A percentile compares a stretch with the other conserved stretches of the same genome.
Conservation (phyloP, 2,329 filamentous ascomycete species). For the Orbilia blumenaviensis region DNA sequence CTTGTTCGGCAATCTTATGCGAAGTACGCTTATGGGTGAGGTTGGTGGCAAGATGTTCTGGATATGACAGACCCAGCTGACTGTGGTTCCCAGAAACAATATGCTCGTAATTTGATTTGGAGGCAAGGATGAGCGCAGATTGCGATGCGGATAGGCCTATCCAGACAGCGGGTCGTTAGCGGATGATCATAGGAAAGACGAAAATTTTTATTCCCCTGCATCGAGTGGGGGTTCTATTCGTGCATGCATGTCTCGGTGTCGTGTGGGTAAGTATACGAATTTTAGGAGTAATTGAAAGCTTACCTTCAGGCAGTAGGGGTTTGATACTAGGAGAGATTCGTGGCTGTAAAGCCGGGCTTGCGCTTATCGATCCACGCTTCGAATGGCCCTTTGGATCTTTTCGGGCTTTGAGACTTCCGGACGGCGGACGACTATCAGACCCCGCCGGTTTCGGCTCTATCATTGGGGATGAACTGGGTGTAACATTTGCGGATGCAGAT, state of each 20-base stretch:
- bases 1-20: constrained; percentile 97
- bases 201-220: constrained; percentile 32
- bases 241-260: constrained; percentile 41
- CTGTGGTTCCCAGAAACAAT: constrained; percentile 92
- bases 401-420: constrained; percentile 41
- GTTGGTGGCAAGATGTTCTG: constrained; percentile 88
- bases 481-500: constrained; percentile 36
- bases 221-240: not conserved
- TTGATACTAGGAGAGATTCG: constrained; percentile 95
- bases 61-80: constrained; percentile 83
- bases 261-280: constrained; percentile 30
- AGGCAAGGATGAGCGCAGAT: constrained; percentile 80
- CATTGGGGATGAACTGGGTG: constrained; percentile 49
- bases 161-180: constrained; percentile 47
- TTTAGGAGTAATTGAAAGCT: constrained; percentile 57
- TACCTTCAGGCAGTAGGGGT: constrained; percentile 79
- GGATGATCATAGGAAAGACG: constrained; percentile 7
- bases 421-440: constrained; percentile 36
- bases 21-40: constrained; percentile 95
- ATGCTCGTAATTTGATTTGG: constrained; percentile 98
- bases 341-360: constrained; percentile 75
- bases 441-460: constrained; percentile 51
- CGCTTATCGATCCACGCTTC: constrained; percentile 53
- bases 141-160: constrained; percentile 66
- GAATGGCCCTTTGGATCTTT: constrained; percentile 47